Percentiles rank a stretch among this genome's conserved stretches.
Conservation (phyloP, 371 early-diverging fungal genomes). For the Sporodiniella umbellata region DNA sequence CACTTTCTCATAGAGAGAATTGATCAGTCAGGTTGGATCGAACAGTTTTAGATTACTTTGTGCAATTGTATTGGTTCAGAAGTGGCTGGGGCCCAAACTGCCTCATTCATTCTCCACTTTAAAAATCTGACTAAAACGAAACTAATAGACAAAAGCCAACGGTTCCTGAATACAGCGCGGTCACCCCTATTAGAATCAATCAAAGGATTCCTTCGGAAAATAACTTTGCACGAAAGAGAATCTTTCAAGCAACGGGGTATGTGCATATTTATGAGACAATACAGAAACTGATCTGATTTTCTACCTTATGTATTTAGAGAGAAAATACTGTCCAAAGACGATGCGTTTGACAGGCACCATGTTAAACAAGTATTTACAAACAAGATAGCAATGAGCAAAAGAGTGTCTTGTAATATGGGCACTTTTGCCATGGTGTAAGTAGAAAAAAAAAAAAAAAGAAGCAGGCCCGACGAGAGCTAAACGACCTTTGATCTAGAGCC, state of each 20-base stretch:
- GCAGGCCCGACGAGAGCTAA: not conserved
- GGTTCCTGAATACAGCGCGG: too few species aligned
- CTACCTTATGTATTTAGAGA: not conserved
- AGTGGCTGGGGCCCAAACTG: too few species aligned
- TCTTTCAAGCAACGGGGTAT: not conserved
- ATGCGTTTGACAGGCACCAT: not conserved
- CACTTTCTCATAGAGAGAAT: too few species aligned
- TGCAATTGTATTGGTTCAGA: too few species aligned
- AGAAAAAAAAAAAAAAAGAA: not conserved
- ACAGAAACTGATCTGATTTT: not conserved
- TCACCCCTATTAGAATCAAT: not conserved
- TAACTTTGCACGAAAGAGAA: not conserved
- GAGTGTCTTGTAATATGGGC: not conserved
- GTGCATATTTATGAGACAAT: not conserved
- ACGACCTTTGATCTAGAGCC: not conserved
- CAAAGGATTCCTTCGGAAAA: not conserved
- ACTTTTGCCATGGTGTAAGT: not conserved
- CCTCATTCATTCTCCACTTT: too few species aligned
- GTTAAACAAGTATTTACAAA: constrained; percentile 1
- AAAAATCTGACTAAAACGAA: too few species aligned
- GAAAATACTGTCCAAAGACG: not conserved
- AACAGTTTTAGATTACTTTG: too few species aligned
- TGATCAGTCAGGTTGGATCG: too few species aligned
- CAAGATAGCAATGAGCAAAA: not conserved
- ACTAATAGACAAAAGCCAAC: too few species aligned